Evolutionary conservation across 176 grass and related monocot genomes (phyloP).

Genomic region (maize (Zea mays)): DNA sequence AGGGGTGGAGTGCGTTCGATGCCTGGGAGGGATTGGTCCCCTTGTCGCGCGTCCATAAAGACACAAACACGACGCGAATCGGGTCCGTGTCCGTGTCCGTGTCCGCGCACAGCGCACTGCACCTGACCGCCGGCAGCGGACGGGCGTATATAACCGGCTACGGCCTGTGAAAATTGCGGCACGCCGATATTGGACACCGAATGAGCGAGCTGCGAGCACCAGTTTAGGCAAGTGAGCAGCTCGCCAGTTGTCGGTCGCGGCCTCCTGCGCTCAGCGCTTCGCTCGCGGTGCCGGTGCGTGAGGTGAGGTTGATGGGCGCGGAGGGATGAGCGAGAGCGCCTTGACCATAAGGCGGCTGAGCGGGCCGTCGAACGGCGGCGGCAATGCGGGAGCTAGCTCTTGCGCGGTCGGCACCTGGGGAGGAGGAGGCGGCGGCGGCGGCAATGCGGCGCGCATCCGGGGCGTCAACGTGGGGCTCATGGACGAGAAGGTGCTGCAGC

Average conservation of each 20-base stretch:
- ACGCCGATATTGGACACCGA: neutral
- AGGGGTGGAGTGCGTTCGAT: too few species aligned
- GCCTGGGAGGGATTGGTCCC: conserved; percentile 6
- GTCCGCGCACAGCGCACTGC: too few species aligned
- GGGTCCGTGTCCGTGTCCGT: too few species aligned
- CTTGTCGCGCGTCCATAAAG: conserved; percentile 15
- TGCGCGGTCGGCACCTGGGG: conserved; percentile 11
- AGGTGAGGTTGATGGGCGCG: conserved; percentile 26
- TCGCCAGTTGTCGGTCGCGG: too few species aligned
- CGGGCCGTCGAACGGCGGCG: neutral
- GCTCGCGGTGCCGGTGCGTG: too few species aligned
- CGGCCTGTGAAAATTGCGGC: neutral
- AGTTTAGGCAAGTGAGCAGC: neutral
- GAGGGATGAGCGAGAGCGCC: conserved; percentile 23
- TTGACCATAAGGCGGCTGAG: conserved; percentile 27
- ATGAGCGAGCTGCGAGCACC: neutral
- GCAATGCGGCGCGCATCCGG: conserved; percentile 20
- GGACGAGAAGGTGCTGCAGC: conserved; percentile 61
- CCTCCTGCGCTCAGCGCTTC: too few species aligned
- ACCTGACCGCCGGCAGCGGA: neutral
- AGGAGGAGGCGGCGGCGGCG: neutral
- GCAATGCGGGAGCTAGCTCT: neutral
- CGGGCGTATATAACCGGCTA: conserved; percentile 23
- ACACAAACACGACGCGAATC: conserved; percentile 7
- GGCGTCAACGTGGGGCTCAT: conserved; percentile 60